A percentile compares a stretch with the other conserved stretches of the same genome.
Conservation (phyloP, 257 asterid species). For the Echites panduratus region DNA sequence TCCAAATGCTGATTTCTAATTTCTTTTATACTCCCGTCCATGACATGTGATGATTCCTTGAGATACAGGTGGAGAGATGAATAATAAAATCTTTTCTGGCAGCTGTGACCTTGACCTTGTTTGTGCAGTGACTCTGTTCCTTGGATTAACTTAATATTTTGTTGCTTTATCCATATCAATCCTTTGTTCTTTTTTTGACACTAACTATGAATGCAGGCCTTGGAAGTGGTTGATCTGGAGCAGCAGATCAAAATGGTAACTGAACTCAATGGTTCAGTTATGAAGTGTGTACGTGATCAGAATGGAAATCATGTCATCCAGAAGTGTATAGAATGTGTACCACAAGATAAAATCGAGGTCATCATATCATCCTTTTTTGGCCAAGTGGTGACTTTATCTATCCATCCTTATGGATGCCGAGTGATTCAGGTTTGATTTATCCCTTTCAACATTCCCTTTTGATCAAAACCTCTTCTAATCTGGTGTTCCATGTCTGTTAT, state of each 20-base stretch:
- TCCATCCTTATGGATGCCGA: conserved; percentile 90
- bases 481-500: background rate
- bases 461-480: background rate
- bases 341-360: conserved; percentile 58
- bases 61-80: no score
- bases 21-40: no score
- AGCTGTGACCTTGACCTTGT: background rate
- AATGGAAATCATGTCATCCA: conserved; percentile 93
- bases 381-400: conserved; percentile 66
- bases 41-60: background rate
- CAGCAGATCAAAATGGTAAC: conserved; percentile 60
- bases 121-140: background rate
- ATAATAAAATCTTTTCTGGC: background rate
- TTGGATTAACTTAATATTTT: background rate
- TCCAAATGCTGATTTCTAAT: no score
- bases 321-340: conserved; percentile 78
- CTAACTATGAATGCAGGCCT: conserved; percentile 44
- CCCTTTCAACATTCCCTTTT: conserved; percentile 7
- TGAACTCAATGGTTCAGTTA: conserved; percentile 78
- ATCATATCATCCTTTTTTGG: conserved; percentile 66
- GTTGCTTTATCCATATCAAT: background rate
- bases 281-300: conserved; percentile 86
- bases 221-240: conserved; percentile 79
- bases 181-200: background rate
- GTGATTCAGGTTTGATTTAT: conserved; percentile 77